A percentile compares a stretch with the other conserved stretches of the same genome.
phyloP scores from a whole-genome alignment of 2,329 filamentous ascomycete species.

The Phialocephala subalpina region DNA sequence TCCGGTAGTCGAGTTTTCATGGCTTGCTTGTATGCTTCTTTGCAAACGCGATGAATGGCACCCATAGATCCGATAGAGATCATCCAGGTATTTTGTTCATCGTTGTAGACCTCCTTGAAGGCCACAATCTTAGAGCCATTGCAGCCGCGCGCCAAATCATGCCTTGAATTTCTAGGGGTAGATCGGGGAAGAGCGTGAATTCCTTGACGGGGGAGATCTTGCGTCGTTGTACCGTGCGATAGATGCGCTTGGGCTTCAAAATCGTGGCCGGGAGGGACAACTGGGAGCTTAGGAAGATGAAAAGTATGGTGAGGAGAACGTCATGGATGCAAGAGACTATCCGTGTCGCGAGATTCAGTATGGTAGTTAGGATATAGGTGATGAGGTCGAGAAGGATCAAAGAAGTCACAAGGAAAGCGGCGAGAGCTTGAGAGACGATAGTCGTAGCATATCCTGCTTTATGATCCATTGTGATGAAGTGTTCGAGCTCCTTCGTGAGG shows the following conservation, averaged over 20 bases:
- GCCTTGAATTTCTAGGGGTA: neutral
- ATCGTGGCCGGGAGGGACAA: neutral
- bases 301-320: neutral
- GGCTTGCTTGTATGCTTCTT: neutral
- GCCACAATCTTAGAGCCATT: neutral
- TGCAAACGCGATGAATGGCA: neutral
- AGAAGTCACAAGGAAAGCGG: neutral
- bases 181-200: neutral
- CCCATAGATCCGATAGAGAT: neutral
- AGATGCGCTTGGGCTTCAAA: neutral
- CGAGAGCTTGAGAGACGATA: neutral
- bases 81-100: neutral
- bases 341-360: neutral
- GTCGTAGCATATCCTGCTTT: neutral
- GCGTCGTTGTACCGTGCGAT: neutral
- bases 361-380: neutral
- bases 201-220: neutral
- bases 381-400: neutral
- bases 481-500: neutral
- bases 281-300: neutral
- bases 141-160: neutral
- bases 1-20: too few species aligned
- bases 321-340: neutral
- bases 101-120: neutral
- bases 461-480: neutral